Evolutionary conservation across 805 yeast genomes (phyloP), one percentile per base, ranked within the genome.

Genomic region (Candida methanosorbosa): DNA sequence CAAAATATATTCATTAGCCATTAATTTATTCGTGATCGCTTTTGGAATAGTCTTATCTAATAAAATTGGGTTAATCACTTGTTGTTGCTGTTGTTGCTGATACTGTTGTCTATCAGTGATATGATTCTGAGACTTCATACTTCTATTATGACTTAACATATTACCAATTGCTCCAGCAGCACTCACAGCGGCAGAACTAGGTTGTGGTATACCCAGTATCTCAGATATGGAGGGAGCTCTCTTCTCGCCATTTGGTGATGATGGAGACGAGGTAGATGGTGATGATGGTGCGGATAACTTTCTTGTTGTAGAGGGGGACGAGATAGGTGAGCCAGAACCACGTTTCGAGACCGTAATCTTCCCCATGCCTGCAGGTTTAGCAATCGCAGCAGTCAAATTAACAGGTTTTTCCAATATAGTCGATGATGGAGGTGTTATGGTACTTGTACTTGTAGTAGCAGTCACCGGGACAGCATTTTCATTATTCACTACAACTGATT

Each of bases 151-250:
- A 2, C 51, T 52, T 34, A 54, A 29, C 40, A 55, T 26, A 17
- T 48, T 51, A 15, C 61, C 60, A 37, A 56, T 48, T 1, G 61
- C 62, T 2, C 59, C 59, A 8, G 61, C 61, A 8, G 62, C 60
- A 33, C 54, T 50, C 3, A 56, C 52, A 9, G 62, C 62, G 27
- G 53, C 56, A 1, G 59, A 52, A 24, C 58, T 46, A 4, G 52
- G 52, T 32, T 49, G 54, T 2, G 57, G 59, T 8, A 52, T 33
- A 6, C 54, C 54, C 13, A 50, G 30, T 17, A 50, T 39, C 27
- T 50, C 56, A 28, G 48, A 47, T 17, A 50, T 43, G 5, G 56
- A 49, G 0, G 52, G 56, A 5, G 54, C 52, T 5, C 49, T 38
- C 30, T 25, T 5, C 27, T 34, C 7, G n/a, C n/a, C n/a, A 30